phyloP scores from a whole-genome alignment of 2,329 filamentous ascomycete genomes.

The Exophiala dermatitidis region DNA sequence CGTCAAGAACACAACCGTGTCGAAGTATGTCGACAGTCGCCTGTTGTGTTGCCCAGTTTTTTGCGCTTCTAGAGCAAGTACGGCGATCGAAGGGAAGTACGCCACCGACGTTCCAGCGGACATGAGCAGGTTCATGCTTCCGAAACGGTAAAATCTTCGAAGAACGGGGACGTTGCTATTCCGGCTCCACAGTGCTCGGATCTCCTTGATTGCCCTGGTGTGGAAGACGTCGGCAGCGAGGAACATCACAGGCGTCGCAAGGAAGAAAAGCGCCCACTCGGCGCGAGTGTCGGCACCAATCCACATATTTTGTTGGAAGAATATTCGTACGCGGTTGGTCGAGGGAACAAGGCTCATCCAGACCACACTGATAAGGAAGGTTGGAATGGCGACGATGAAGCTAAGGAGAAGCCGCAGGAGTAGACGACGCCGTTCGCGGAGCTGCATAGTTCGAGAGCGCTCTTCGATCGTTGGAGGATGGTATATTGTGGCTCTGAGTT shows the following conservation, averaged over 20 bases:
- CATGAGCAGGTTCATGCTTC: slow-evolving; percentile 93
- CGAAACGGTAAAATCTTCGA: slow-evolving; percentile 80
- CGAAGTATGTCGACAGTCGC: slow-evolving; percentile 60
- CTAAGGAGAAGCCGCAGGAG: slow-evolving; percentile 65
- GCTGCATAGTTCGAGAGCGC: slow-evolving; percentile 64
- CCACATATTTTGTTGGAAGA: slow-evolving; percentile 63
- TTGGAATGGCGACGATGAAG: slow-evolving; percentile 64
- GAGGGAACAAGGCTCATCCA: slow-evolving; percentile 75
- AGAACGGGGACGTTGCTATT: slow-evolving; percentile 66
- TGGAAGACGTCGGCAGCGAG: slow-evolving; percentile 84
- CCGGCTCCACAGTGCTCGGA: slow-evolving; percentile 67
- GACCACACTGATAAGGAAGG: slow-evolving; percentile 79
- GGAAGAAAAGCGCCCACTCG: slow-evolving; percentile 71
- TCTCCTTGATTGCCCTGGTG: slow-evolving; percentile 66
- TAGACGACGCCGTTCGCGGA: slow-evolving; percentile 61
- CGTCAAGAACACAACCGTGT: slow-evolving; percentile 85
- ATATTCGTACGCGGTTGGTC: slow-evolving; percentile 52
- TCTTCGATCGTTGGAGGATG: slow-evolving; percentile 80
- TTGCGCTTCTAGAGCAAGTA: slow-evolving; percentile 57
- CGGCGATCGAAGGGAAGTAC: slow-evolving; percentile 72
- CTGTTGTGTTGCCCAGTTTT: slow-evolving; percentile 3
- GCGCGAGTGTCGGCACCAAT: slow-evolving; percentile 64
- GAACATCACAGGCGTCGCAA: slow-evolving; percentile 82
- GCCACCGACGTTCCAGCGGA: slow-evolving; percentile 82
- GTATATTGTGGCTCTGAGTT: slow-evolving; percentile 62